A percentile compares a stretch with the other conserved stretches of the same genome.
Conservation (phyloP, 139 green algal species). For the Chlorella vulgaris region DNA sequence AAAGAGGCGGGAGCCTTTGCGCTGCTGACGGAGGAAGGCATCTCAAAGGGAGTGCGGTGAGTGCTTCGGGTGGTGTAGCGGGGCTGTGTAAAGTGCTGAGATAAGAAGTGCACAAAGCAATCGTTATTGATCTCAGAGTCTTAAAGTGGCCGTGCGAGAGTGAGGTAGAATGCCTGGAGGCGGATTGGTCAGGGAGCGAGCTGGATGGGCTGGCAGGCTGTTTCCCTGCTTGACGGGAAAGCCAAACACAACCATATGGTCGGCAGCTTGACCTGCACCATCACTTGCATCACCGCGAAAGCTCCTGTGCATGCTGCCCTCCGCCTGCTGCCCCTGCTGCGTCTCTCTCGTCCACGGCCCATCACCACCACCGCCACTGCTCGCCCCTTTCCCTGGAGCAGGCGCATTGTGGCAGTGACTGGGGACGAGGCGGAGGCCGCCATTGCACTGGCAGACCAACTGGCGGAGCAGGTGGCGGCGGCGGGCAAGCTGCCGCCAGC, state of each 20-base stretch:
- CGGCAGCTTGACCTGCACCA: background rate
- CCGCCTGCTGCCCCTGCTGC: background rate
- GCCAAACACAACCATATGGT: background rate
- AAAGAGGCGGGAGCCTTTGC: conserved; percentile 84
- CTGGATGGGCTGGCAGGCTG: too few species aligned
- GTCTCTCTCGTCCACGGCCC: too few species aligned
- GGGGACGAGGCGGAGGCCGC: conserved; percentile 71
- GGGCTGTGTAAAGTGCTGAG: background rate
- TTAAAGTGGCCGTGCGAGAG: too few species aligned
- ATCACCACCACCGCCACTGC: too few species aligned
- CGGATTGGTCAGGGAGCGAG: too few species aligned
- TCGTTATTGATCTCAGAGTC: too few species aligned
- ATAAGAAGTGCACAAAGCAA: background rate
- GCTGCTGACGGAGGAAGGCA: conserved; percentile 94
- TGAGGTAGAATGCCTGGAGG: too few species aligned
- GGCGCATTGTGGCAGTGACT: conserved; percentile 92
- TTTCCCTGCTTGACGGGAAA: background rate
- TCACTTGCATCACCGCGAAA: too few species aligned
- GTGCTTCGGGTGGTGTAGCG: too few species aligned
- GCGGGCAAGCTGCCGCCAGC: conserved; percentile 36
- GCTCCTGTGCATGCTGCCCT: background rate
- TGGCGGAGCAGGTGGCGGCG: conserved; percentile 60
- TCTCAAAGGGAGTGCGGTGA: conserved; percentile 83
- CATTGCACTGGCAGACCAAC: conserved; percentile 64
- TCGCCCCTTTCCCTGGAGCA: background rate